phyloP scores from a whole-genome alignment of 331 rosid species.

The Pyrus hybrid region DNA sequence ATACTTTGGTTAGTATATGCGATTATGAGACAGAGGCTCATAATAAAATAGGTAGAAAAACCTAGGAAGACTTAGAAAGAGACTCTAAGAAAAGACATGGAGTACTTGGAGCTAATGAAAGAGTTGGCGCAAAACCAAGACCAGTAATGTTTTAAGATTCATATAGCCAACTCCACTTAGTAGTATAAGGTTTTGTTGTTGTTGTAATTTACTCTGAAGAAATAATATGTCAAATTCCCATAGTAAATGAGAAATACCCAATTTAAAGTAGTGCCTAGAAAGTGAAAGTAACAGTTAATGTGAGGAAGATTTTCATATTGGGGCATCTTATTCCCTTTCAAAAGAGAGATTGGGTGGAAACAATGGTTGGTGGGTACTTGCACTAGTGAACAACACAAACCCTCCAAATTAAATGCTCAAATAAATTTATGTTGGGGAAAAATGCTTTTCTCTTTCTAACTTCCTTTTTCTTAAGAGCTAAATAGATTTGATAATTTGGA shows the following conservation, averaged over 20 bases:
- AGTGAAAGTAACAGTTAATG: background rate
- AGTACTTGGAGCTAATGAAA: too few species aligned
- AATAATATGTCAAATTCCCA: background rate
- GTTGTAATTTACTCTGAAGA: too few species aligned
- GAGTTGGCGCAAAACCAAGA: rapidly evolving
- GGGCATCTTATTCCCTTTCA: background rate
- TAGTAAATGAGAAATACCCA: background rate
- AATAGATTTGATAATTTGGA: background rate
- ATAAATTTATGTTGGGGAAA: background rate
- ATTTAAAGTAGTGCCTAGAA: background rate
- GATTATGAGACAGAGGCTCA: too few species aligned
- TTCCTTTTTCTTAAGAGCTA: background rate
- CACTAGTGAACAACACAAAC: background rate
- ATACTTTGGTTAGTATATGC: rapidly evolving
- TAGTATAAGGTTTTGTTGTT: too few species aligned
- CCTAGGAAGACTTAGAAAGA: too few species aligned
- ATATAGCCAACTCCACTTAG: too few species aligned
- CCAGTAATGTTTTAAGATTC: rapidly evolving
- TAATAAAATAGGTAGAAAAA: too few species aligned
- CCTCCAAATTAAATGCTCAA: background rate
- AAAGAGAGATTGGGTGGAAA: background rate
- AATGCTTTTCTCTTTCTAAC: background rate
- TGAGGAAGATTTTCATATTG: background rate
- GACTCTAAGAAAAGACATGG: too few species aligned
- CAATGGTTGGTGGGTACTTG: constrained; percentile 4